Base-by-base conservation (phyloP, 495 filamentous ascomycete genomes). In the Penicillium paxilli region DNA sequence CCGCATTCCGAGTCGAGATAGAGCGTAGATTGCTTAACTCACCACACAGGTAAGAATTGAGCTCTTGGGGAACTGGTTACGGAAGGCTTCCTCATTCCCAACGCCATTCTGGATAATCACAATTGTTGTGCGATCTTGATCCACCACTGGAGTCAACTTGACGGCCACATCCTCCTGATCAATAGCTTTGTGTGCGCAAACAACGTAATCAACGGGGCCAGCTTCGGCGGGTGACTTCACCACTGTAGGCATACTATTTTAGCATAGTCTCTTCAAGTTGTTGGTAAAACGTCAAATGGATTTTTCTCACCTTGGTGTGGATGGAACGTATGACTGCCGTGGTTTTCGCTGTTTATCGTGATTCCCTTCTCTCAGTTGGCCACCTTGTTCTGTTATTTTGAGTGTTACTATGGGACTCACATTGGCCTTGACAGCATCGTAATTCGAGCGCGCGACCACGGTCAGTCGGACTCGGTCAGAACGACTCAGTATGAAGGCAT, bases 21-120 rank as follows among this genome's bases (percentile, higher is more conserved):
- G 32, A n/a, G 9, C 11, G 35, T n/a, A 20, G 12, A 12, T 7
- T 22, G 11, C n/a, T 33, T 38, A 11, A 51, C 68, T 17, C 56
- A 73, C 72, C 48, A 88, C 85, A 47, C 79, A 85, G 30, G 78
- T 85, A 21, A 88, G 62, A 47, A 88, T 83, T 0, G 80, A 76
- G 9, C 64, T 76, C 9, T 55, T 8, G 0, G 84, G 82, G 50
- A 84, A 88, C 8, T 76, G 69, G 41, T 64, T 65, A 25, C 82
- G 75, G 66, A 87, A 86, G 0, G 84, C 76, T 10, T 79, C 79
- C 52, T 89, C 86, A 22, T 88, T 84, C 22, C 86, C 86, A 9
- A 89, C 78, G 22, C 86, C 86, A 65, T 89, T 89, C 54, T 89
- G 86, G 46, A 88, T 83, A 26, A 89, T 69, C 17, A 89, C 83